Evolutionary conservation across 306 rosid species (phyloP).

Genomic region (Hylodesmum podocarpum): DNA sequence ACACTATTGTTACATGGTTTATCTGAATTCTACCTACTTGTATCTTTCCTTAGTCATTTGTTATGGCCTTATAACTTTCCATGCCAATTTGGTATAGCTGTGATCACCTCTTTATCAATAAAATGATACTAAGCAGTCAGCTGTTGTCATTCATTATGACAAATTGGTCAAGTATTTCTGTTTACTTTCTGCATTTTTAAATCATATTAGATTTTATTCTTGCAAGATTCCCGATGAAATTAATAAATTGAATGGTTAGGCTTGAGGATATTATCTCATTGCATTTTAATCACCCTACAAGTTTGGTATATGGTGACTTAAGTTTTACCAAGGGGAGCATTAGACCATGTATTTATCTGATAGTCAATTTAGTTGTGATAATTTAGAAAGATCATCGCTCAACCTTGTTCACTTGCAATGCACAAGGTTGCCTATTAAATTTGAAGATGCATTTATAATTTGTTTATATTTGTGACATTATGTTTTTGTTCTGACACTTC

Average conservation of each 20-base stretch:
- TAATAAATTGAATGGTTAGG: not conserved
- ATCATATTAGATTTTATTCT: conserved; percentile 1
- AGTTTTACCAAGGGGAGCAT: not conserved
- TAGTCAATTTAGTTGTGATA: not conserved
- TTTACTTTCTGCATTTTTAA: not conserved
- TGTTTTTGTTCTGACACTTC: not conserved
- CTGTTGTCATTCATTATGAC: not conserved
- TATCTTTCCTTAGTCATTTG: not conserved
- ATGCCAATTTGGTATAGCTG: not conserved
- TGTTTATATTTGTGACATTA: not conserved
- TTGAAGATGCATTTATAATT: not conserved
- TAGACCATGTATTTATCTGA: not conserved
- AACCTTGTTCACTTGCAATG: not conserved
- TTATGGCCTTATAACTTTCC: not conserved
- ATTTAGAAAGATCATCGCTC: not conserved
- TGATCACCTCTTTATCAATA: not conserved
- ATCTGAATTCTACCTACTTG: not conserved
- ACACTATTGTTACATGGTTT: not conserved
- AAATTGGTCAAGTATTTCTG: not conserved
- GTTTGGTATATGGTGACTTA: not conserved
- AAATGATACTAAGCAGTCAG: not conserved
- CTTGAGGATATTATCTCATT: not conserved
- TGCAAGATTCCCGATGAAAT: not conserved
- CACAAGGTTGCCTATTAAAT: not conserved
- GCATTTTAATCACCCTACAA: not conserved